Evolutionary conservation across 306 rosid genomes (phyloP), one percentile per base, ranked within the genome.

Genomic region (Glycyrrhiza uralensis): DNA sequence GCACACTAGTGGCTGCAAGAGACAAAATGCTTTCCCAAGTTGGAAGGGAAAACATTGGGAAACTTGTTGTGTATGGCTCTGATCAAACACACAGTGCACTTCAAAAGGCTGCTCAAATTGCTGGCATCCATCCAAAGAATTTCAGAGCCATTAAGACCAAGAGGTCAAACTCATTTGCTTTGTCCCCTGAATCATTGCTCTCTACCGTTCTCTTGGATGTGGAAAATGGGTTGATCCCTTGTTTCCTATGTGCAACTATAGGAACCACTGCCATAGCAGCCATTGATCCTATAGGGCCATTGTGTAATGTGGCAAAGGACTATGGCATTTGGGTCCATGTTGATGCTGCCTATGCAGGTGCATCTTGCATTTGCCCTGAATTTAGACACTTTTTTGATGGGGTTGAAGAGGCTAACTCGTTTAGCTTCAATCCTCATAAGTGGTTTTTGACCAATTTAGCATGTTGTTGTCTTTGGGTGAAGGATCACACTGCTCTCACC

Each of bases 301-400:
- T 89, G 1, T 76, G 86, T 22, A 64, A 82, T 42, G 85, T 89
- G 77, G 84, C 91, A 1, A 69, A 49, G 0, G 79, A 80, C 0
- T 63, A 76, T 33, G 78, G 41, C 7, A 82, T 86, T 20, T 86
- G 94, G 94, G 63, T 86, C 74, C 94, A 89, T 56, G 84, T 89
- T 59, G 94, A 89, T 47, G 89, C 94, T 45, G 94, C 94, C 13
- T 88, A 86, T 50, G 89, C 86, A 4, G 94, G 91, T 6, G 58
- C 87, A 9, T 76, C 73, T 6, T 82, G 84, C 30, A 88, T 84
- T 35, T 86, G 94, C 23, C 94, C 94, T n/a, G 94, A 86, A 79
- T 82, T 84, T 7, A 55, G 89, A 58, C 77, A 73, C 29, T 77
- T 49, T 44, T 54, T 88, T 45, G 69, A 82, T 39, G 91, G 89